Conservation (phyloP, 2,329 filamentous ascomycete genomes). For the Mollisia scopiformis region DNA sequence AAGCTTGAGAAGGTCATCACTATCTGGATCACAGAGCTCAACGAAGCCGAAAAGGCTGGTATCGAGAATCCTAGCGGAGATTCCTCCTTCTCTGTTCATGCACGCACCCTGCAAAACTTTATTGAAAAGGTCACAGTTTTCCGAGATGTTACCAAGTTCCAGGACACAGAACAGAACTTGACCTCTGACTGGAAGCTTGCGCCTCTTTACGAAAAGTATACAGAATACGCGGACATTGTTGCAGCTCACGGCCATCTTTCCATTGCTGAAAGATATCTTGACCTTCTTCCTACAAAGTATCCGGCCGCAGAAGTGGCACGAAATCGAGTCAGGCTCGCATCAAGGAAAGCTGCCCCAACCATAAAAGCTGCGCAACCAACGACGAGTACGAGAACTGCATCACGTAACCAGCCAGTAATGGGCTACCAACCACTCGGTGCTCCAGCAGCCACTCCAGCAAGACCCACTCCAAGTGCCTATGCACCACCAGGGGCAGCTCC, state of each 20-base stretch:
- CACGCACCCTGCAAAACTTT: slow-evolving; percentile 84
- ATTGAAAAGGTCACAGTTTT: slow-evolving; percentile 99
- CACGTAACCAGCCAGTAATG: slow-evolving; percentile 44
- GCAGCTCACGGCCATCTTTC: slow-evolving; percentile 86
- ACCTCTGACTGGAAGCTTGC: slow-evolving; percentile 86
- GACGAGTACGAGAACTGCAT: slow-evolving; percentile 42
- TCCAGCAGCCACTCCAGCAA: slow-evolving; percentile 32
- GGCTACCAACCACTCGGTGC: slow-evolving; percentile 55
- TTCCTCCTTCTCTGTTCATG: slow-evolving; percentile 90
- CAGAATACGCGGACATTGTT: slow-evolving; percentile 94
- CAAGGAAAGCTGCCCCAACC: slow-evolving; percentile 57
- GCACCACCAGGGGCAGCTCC: slow-evolving; percentile 43
- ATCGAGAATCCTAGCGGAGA: slow-evolving; percentile 71
- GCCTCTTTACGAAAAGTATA: slow-evolving; percentile 89
- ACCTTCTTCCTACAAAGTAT: slow-evolving; percentile 82
- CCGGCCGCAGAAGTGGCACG: slow-evolving; percentile 86
- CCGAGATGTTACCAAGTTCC: slow-evolving; percentile 89
- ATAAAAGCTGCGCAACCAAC: slow-evolving; percentile 41
- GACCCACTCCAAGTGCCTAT: slow-evolving; percentile 51
- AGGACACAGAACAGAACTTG: slow-evolving; percentile 73
- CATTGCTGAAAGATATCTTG: slow-evolving; percentile 88
- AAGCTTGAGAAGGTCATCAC: slow-evolving; percentile 96
- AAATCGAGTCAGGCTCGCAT: slow-evolving; percentile 83
- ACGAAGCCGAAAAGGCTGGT: slow-evolving; percentile 78
- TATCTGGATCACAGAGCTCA: slow-evolving; percentile 90